Conservation (phyloP, 768 basidiomycete species). For the Boletales sp. region DNA sequence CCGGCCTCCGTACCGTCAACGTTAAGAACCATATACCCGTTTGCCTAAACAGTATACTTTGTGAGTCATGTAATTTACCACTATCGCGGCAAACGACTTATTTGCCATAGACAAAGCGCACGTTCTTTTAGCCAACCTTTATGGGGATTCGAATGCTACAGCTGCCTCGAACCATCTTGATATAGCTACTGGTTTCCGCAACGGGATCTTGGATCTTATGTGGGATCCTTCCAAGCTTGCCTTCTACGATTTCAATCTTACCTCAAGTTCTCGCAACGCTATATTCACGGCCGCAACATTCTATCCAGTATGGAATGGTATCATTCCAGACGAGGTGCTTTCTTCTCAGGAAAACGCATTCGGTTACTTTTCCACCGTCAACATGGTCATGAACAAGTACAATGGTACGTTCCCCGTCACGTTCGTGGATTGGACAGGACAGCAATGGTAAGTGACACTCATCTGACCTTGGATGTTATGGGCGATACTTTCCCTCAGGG, state of each 20-base stretch:
- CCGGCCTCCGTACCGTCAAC: conserved; percentile 67
- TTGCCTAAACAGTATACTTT: conserved; percentile 82
- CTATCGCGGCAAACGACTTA: background rate
- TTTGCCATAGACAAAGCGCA: conserved; percentile 57
- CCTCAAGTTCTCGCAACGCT: conserved; percentile 56
- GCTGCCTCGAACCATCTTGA: conserved; percentile 49
- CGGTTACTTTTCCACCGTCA: conserved; percentile 66
- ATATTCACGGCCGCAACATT: conserved; percentile 72
- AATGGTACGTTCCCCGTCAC: conserved; percentile 85
- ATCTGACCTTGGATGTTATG: background rate
- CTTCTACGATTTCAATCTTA: conserved; percentile 89
- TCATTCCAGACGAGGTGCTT: conserved; percentile 71
- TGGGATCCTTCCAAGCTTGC: conserved; percentile 84
- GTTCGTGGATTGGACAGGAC: conserved; percentile 65
- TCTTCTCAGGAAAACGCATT: conserved; percentile 57
- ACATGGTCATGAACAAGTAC: conserved; percentile 79
- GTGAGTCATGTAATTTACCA: conserved; percentile 39
- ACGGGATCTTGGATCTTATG: conserved; percentile 77
- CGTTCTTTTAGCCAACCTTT: conserved; percentile 56
- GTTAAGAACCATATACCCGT: conserved; percentile 67
- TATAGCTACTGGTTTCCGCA: conserved; percentile 55
- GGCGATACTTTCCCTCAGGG: conserved; percentile 41
- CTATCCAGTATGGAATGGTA: conserved; percentile 86
- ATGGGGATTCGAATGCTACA: conserved; percentile 41
- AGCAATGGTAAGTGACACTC: conserved; percentile 63